Conservation (phyloP, 768 basidiomycete species). For the button mushroom (Agaricus bisporus) region DNA sequence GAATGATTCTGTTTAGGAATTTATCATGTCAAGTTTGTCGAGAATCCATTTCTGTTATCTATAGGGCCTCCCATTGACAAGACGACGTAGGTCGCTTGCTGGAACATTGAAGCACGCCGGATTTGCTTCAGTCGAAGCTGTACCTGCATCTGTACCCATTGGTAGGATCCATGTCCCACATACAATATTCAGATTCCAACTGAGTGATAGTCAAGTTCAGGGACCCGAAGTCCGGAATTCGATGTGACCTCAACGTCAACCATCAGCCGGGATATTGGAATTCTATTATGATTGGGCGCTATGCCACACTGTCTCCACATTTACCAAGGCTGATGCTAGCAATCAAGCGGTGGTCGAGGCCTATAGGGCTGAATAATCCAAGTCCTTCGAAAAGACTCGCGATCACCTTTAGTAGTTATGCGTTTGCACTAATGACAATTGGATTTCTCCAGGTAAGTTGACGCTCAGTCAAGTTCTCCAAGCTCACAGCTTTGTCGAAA, state of each 20-base stretch:
- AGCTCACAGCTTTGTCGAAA: background rate
- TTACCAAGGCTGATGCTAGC: conserved; percentile 37
- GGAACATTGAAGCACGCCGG: conserved; percentile 21
- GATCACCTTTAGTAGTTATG: conserved; percentile 55
- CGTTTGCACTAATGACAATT: conserved; percentile 55
- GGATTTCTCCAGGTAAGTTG: conserved; percentile 47
- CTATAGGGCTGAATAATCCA: conserved; percentile 44
- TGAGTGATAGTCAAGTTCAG: conserved; percentile 40
- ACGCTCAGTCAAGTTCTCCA: background rate
- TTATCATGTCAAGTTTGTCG: conserved; percentile 21
- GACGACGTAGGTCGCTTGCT: conserved; percentile 23
- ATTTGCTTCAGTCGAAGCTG: conserved; percentile 24
- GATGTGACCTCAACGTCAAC: conserved; percentile 59
- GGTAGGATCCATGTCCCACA: conserved; percentile 18
- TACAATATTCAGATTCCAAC: background rate
- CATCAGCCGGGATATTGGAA: conserved; percentile 50
- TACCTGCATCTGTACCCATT: conserved; percentile 40
- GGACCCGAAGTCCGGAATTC: conserved; percentile 34
- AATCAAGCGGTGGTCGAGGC: conserved; percentile 58
- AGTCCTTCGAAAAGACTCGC: conserved; percentile 14
- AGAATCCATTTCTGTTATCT: background rate
- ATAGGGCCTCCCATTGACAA: background rate
- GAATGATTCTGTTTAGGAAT: conserved; percentile 16
- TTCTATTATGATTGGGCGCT: conserved; percentile 43
- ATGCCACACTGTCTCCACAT: conserved; percentile 40